Conservation (phyloP, 768 basidiomycete genomes). For the Boletus sensibilis region DNA sequence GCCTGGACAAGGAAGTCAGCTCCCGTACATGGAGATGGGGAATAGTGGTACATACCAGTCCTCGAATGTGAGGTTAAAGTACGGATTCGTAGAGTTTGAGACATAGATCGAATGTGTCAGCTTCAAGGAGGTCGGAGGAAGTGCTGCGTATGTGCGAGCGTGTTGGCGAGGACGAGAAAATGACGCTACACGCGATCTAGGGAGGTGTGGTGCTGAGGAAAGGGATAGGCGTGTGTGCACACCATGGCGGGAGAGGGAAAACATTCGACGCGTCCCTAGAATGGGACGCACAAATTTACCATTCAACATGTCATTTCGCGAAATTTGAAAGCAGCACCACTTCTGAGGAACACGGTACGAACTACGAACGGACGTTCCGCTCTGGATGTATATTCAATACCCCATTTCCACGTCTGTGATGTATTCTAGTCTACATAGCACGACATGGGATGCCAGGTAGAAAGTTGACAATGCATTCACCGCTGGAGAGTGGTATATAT, state of each 20-base stretch:
- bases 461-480: constrained; percentile 35
- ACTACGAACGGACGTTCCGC: not conserved
- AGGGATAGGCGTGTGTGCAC: constrained; percentile 27
- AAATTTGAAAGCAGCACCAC: not conserved
- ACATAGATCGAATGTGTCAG: constrained; percentile 60
- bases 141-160: constrained; percentile 14
- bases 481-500: constrained; percentile 85
- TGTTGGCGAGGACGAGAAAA: not conserved
- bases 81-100: constrained; percentile 77
- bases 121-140: constrained; percentile 23
- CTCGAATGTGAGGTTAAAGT: constrained; percentile 87
- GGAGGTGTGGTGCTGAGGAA: not conserved
- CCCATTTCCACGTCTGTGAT: not conserved
- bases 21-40: constrained; percentile 27
- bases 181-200: not conserved
- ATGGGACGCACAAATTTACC: not conserved
- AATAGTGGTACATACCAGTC: constrained; percentile 63
- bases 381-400: not conserved
- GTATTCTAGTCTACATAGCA: constrained; percentile 24
- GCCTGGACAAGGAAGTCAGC: constrained; percentile 42
- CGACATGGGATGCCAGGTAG: constrained; percentile 1
- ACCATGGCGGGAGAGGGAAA: constrained; percentile 26
- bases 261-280: constrained; percentile 25
- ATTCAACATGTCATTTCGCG: not conserved
- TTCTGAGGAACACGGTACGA: not conserved